Base-by-base conservation (phyloP, 352 stramenopile species). In the Phytophthora hybrid region DNA sequence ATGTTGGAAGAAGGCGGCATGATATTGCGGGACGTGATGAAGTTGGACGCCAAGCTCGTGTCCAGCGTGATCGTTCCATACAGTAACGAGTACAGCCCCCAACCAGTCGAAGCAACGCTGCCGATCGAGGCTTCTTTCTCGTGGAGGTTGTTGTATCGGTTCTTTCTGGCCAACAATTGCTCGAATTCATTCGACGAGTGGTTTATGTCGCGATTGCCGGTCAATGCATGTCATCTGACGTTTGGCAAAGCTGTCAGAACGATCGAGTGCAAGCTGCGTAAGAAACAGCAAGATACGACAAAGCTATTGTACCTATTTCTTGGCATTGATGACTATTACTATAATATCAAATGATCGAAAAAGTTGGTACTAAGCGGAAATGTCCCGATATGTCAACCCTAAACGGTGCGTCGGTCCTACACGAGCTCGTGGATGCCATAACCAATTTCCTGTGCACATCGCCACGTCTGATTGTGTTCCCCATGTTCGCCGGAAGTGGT, bases 41-140 rank as follows among this genome's bases (percentile, higher is more conserved):
- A 46, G 11, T 18, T 46, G 11, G 11, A 46, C 11, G 37, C 37
- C 37, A 18, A 46, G 37, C 11, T 18, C 34, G 61, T 75, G 63
- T 32, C 46, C 53, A 32, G 61, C 57, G 61, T 71, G 52, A 69
- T 75, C 60, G 72, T 78, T 21, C 53, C 61, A 29, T 74, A 73
- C 57, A 57, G 26, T 52, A 62, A 74, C 59, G 53, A 37, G 41
- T 67, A 54, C 53, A 57, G 16, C 47, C 60, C 54, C 31, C 61
- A 79, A 46, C 14, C 41, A 62, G 52, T 76, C 0, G 66, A 78
- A 51, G 10, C 18, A 56, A 76, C 66, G 34, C 75, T 76, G 66
- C 57, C 72, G 29, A 79, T 79, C 18, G 66, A 75, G 26, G 56
- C 66, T 23, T 76, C 72, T 64, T 76, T 79, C 63, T 79, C 72